Evolutionary conservation across 192 early-diverging fungal genomes (phyloP).

Genomic region (Umbelopsis sp.): DNA sequence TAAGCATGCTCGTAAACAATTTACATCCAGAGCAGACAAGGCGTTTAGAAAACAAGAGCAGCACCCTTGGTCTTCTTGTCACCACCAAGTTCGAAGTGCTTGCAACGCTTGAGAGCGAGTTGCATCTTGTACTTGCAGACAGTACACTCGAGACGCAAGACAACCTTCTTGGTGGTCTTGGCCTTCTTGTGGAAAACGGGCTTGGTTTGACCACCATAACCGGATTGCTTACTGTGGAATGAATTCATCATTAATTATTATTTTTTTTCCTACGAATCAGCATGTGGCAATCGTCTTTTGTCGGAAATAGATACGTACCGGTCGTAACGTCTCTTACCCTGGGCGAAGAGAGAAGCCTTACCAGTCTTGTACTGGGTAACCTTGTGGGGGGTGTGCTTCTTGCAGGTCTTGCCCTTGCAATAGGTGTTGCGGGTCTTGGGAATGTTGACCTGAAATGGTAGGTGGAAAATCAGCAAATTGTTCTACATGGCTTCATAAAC

Average conservation of each 20-base stretch:
- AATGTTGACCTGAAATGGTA: constrained; percentile 82
- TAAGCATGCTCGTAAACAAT: constrained; percentile 6
- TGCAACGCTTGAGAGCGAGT: constrained; percentile 97
- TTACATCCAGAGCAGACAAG: constrained; percentile 11
- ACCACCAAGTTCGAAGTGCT: constrained; percentile 99
- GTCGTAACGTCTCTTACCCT: constrained; percentile 70
- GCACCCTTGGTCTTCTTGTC: constrained; percentile 93
- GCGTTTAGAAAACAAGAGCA: constrained; percentile 80
- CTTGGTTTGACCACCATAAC: constrained; percentile 99
- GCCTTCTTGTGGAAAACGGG: constrained; percentile 99
- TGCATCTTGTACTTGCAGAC: constrained; percentile 99
- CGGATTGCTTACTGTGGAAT: constrained; percentile 82
- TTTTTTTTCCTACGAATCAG: not conserved
- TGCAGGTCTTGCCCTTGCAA: constrained; percentile 97
- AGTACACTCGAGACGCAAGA: constrained; percentile 96
- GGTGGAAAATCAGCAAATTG: not conserved
- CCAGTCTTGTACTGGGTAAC: constrained; percentile 99
- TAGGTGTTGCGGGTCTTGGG: constrained; percentile 99
- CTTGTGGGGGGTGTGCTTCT: constrained; percentile 99
- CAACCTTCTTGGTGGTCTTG: constrained; percentile 99
- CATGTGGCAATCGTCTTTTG: not conserved
- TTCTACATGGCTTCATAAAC: too few species aligned
- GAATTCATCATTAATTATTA: not conserved
- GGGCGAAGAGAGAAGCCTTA: constrained; percentile 97
- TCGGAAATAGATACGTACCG: constrained; percentile 17